phyloP scores from a whole-genome alignment of 176 grass and related monocot genomes.

The Oryza glumipatula region DNA sequence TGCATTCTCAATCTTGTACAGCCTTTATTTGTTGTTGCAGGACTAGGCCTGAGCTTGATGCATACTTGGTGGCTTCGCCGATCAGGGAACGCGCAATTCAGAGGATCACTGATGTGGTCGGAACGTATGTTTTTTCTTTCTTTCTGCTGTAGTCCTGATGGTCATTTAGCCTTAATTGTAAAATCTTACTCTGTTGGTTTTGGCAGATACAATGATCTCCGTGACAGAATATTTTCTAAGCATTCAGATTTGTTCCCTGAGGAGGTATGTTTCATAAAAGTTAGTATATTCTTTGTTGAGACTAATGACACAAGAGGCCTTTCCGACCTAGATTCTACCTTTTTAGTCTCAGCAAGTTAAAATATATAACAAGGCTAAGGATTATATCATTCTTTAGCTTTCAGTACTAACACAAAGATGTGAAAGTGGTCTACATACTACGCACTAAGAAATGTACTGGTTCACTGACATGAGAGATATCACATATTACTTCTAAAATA shows the following conservation, averaged over 20 bases:
- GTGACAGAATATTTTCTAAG: conserved; percentile 87
- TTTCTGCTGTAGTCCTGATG: background rate
- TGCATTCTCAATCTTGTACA: conserved; percentile 71
- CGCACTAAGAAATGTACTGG: conserved; percentile 30
- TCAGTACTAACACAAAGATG: conserved; percentile 20
- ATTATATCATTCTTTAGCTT: background rate
- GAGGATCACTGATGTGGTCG: conserved; percentile 84
- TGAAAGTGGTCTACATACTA: background rate
- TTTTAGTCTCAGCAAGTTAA: conserved; percentile 4
- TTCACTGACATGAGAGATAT: background rate
- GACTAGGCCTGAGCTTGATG: conserved; percentile 83
- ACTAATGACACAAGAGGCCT: background rate
- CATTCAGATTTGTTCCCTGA: conserved; percentile 85
- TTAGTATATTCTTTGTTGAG: conserved; percentile 23
- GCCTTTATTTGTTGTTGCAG: conserved; percentile 67
- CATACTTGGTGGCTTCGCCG: conserved; percentile 78
- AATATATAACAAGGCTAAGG: conserved; percentile 11
- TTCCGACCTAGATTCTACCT: background rate
- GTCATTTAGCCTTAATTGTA: background rate
- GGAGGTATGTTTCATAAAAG: conserved; percentile 60
- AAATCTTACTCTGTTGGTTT: conserved; percentile 35
- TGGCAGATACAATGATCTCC: conserved; percentile 85
- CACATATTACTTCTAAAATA: background rate
- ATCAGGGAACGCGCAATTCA: conserved; percentile 91
- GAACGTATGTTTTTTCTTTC: conserved; percentile 66